Evolutionary conservation across 192 early-diverging fungal genomes (phyloP), one percentile per base, ranked within the genome.

Genomic region (Dimargaris xerosporica): DNA sequence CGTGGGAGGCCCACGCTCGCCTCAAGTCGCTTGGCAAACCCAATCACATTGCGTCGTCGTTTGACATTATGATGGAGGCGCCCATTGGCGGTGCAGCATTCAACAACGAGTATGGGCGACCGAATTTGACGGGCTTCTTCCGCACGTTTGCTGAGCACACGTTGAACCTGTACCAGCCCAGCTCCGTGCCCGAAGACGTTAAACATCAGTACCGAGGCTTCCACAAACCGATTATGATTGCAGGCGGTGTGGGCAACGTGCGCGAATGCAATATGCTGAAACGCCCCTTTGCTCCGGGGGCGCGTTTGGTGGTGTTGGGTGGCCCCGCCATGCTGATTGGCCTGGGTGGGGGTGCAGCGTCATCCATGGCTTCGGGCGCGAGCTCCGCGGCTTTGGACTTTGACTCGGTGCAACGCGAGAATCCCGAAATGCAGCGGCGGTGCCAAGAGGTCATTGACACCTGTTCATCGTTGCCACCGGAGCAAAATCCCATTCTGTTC

Each of bases 201-300:
- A 7, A 64, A 55, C 65, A 63, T 47, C 93, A 94, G 69, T 68
- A 89, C 64, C 85, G 95, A 60, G 96, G 96, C 10, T 99, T 92
- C 77, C 95, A 98, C 75, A 99, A 99, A 75, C 96, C 96, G 19
- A 98, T 99, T 64, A 99, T 98, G 96, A 83, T 99, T 64, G 95
- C 96, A 19, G 96, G 96, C 66, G 96, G 96, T 52, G 76, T 98
- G 62, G 96, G 96, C 64, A 87, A 86, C 44, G 85, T 99, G 51
- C 84, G 93, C 31, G 87, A 88, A 46, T 78, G 82, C 77, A 93
- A 98, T 45, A 82, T 93, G 53, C 81, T 82, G 59, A 99, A 99
- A 75, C 77, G 85, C 64, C 75, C 81, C 59, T 96, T 99, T 63
- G 68, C 74, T 9, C 82, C 90, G 2, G 94, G 86, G 51, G 85